A percentile compares a stretch with the other conserved stretches of the same genome.
Conservation (phyloP, 2,329 filamentous ascomycete species). For the Delphinella strobiligena region DNA sequence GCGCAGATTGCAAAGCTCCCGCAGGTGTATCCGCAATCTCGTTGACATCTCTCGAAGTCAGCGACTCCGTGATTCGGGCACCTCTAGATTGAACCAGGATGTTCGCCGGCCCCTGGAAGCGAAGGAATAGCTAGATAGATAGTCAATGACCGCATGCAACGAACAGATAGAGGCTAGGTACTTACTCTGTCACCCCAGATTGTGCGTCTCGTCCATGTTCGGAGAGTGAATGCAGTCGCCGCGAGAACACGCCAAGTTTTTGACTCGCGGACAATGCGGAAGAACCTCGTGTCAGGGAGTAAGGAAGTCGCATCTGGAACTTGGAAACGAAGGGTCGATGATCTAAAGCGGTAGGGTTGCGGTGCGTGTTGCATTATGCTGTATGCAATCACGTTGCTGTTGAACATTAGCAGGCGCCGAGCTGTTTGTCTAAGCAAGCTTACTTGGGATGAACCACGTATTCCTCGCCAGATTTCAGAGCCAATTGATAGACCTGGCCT, state of each 20-base stretch:
- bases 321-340: slow-evolving; percentile 62
- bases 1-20: slow-evolving; percentile 51
- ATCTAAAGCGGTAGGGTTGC: slow-evolving; percentile 76
- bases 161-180: slow-evolving; percentile 5
- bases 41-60: slow-evolving; percentile 70
- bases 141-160: background rate
- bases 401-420: too few relatives aligned
- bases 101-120: slow-evolving; percentile 76
- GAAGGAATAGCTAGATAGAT: slow-evolving; percentile 56
- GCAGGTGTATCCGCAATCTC: slow-evolving; percentile 78
- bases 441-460: slow-evolving; percentile 80
- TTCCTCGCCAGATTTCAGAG: slow-evolving; percentile 69
- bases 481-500: slow-evolving; percentile 81
- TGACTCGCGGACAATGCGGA: slow-evolving; percentile 59
- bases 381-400: slow-evolving; percentile 87
- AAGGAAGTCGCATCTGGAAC: slow-evolving; percentile 55
- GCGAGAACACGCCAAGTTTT: slow-evolving; percentile 59
- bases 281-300: slow-evolving; percentile 60
- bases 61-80: slow-evolving; percentile 61
- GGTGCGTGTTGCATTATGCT: slow-evolving; percentile 62
- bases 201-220: slow-evolving; percentile 66
- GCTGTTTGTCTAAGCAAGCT: slow-evolving; percentile 17
- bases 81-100: slow-evolving; percentile 83
- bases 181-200: slow-evolving; percentile 81
- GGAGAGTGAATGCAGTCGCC: slow-evolving; percentile 52